Evolutionary conservation across 2,329 filamentous ascomycete genomes (phyloP), one percentile per base, ranked within the genome.

Genomic region (Calycina marina): DNA sequence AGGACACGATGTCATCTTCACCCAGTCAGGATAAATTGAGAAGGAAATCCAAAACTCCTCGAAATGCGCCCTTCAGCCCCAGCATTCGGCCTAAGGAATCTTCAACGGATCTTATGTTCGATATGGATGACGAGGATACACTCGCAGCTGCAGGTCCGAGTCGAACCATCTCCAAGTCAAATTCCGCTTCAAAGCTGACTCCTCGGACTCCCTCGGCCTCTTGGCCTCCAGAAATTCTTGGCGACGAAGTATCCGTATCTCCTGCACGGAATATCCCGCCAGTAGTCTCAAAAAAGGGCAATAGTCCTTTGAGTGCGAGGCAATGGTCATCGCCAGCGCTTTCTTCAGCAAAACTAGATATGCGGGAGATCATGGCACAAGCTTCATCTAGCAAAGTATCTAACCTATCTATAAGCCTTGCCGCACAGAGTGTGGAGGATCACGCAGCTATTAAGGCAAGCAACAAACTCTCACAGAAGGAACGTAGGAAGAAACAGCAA

Each of bases 281-380:
- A 25, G 25, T 33, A 13, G 27, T 36, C 22, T 30, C 37, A 12
- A n/a, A n/a, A n/a, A n/a, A n/a, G n/a, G n/a, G n/a, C n/a, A n/a
- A n/a, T n/a, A n/a, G n/a, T n/a, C n/a, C n/a, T n/a, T n/a, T n/a
- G n/a, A n/a, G n/a, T n/a, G 28, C 35, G 18, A 52, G 50, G 37
- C 49, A 29, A 5, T 54, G 51, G 51, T 50, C 45, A 13, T 48
- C 48, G 3, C 46, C 49, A 9, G 40, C 38, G 8, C 34, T 53
- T 10, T 40, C 46, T 12, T 43, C 45, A 2, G 36, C 47, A 4
- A 55, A 53, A 30, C 42, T 53, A 4, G 22, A 56, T 25, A 77
- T 98, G 59, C 72, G 75, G 18, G 83, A 93, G 40, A 98, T 98
- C 34, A 78, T 96, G 20, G 75, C 76, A 5, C 75, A 93, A 48